A percentile compares a stretch with the other conserved stretches of the same genome.
Conservation (phyloP, 2,329 filamentous ascomycete genomes). For the Colletotrichum acutatum region DNA sequence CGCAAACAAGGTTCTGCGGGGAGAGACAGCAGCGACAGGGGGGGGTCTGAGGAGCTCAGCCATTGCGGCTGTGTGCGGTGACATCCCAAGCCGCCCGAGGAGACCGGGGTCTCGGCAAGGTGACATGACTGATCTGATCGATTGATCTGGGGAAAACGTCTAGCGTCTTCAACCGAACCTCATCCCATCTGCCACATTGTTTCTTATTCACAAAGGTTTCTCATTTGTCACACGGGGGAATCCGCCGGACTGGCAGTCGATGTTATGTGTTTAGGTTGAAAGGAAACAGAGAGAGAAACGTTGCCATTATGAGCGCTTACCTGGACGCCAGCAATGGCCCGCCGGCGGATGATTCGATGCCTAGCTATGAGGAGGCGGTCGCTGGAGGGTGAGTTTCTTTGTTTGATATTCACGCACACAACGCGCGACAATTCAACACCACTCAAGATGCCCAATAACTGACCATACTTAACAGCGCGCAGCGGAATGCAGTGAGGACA, state of each 20-base stretch:
- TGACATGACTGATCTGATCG: neutral
- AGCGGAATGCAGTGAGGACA: neutral
- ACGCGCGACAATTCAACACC: neutral
- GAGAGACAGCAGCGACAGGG: neutral
- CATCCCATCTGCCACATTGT: neutral
- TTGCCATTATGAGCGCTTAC: neutral
- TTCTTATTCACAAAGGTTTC: neutral
- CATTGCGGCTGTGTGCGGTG: slow-evolving; percentile 11
- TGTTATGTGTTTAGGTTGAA: neutral
- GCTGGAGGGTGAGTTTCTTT: slow-evolving; percentile 15
- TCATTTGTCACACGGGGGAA: neutral
- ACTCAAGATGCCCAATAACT: neutral
- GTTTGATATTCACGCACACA: neutral
- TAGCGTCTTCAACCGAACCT: neutral
- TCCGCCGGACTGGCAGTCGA: neutral
- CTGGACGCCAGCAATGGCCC: neutral
- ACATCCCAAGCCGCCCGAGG: neutral
- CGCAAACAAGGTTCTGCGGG: neutral
- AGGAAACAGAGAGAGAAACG: neutral
- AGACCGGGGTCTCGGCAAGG: neutral
- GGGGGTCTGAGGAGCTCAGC: neutral
- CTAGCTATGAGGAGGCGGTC: slow-evolving; percentile 24
- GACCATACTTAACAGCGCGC: neutral
- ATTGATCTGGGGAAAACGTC: neutral
- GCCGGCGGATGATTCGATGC: slow-evolving; percentile 10